These are phyloP conservation scores for Benincasa hispida DNA, from an alignment of 306 rosid species.

Conservation along the genomic window DNA sequence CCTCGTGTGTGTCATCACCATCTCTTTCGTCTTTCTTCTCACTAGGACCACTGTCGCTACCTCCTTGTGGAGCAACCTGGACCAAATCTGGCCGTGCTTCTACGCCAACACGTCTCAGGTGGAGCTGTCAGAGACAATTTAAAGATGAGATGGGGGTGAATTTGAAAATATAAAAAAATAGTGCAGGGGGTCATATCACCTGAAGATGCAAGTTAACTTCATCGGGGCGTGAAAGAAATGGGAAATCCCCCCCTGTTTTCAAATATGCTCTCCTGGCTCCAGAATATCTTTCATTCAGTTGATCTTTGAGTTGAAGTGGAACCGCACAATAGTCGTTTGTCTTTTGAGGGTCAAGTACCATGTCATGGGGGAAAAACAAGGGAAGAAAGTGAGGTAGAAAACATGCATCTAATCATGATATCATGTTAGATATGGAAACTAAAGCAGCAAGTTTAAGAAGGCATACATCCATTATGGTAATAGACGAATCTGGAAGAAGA, in stretches of 20 bases:
- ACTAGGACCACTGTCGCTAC: slow-evolving; percentile 54
- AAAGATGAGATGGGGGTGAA: not conserved
- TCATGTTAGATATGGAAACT: no score
- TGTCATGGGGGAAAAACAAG: not conserved
- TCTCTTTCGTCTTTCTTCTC: slow-evolving; percentile 33
- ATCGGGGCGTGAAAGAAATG: slow-evolving; percentile 96
- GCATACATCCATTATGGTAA: slow-evolving; percentile 95
- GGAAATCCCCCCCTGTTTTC: slow-evolving; percentile 94
- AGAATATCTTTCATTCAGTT: slow-evolving; percentile 74
- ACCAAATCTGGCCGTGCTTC: slow-evolving; percentile 75
- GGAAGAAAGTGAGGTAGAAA: slow-evolving; percentile 2
- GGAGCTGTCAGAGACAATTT: slow-evolving; percentile 37
- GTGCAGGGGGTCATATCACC: slow-evolving; percentile 23
- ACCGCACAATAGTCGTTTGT: slow-evolving; percentile 93
- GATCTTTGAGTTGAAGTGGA: slow-evolving; percentile 87
- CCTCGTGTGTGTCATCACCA: slow-evolving; percentile 40
- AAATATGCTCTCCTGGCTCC: slow-evolving; percentile 80
- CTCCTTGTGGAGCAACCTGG: slow-evolving; percentile 42
- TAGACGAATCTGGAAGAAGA: slow-evolving; percentile 69
- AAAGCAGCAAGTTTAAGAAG: slow-evolving; percentile 11
- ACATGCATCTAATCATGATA: not conserved
- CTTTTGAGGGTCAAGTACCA: slow-evolving; percentile 30
- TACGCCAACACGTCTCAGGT: slow-evolving; percentile 91
- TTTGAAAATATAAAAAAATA: not conserved
- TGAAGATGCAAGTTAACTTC: slow-evolving; percentile 98